Percentiles rank a stretch among this genome's conserved stretches.
These are phyloP conservation scores for Mortierella sp. DNA, from an alignment of 371 early-diverging fungal genomes.

Conservation along the genomic window DNA sequence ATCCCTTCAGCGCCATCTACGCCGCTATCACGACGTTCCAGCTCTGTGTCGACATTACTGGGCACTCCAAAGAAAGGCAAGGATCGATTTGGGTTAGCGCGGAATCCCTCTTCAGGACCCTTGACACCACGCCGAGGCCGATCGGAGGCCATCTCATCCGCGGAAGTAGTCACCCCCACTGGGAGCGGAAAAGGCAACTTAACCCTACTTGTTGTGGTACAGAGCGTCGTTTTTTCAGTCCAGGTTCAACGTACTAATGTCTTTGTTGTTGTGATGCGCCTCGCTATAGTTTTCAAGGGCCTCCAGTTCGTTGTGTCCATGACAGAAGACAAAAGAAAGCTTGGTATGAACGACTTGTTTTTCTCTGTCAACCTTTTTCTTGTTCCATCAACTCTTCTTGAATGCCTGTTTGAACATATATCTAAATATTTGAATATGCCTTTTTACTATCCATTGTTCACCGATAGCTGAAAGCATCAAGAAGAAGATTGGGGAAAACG, in stretches of 20 bases:
- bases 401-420: too few relatives aligned
- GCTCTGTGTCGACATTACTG: constrained; percentile 11
- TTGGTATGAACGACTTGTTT: not conserved
- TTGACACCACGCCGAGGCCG: constrained; percentile 37
- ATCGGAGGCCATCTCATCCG: not conserved
- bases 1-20: constrained; percentile 4
- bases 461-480: not conserved
- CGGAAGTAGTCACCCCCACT: constrained; percentile 8
- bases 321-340: not conserved
- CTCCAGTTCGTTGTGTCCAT: constrained; percentile 30
- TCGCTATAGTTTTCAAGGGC: constrained; percentile 30
- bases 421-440: not conserved
- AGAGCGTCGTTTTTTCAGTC: too few relatives aligned
- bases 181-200: constrained; percentile 27
- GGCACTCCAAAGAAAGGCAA: constrained; percentile 31
- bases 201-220: not conserved
- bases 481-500: constrained; percentile 20
- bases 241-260: not conserved
- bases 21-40: constrained; percentile 6
- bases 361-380: too few relatives aligned
- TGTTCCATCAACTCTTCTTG: too few relatives aligned
- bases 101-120: not conserved
- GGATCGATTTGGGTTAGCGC: not conserved
- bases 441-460: not conserved
- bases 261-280: too few relatives aligned